Base-by-base conservation (phyloP, 805 yeast species). In the Tetrapisispora pingtungensis region DNA sequence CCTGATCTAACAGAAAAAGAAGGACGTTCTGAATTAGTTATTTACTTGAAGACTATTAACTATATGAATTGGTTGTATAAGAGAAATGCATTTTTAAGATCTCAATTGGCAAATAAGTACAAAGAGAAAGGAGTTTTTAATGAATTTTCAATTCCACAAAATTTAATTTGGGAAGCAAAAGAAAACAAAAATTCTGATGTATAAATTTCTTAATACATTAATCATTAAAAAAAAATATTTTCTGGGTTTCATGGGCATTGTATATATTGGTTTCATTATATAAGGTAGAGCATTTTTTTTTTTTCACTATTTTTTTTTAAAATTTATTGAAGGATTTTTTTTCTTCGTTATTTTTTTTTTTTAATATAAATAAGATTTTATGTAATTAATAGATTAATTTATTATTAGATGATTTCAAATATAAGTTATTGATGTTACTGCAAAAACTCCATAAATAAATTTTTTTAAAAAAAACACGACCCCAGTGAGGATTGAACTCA, bases 1-100 rank as follows among this genome's bases (percentile, higher is more conserved):
- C 97, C 97, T 0, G 78, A 75, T 8, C 66, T 89, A 36, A 69
- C 74, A 1, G 70, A 72, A n/a, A 67, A 70, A 20, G 96, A 90
- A 53, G 78, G 82, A 44, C 68, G 96, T 36, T 82, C 95, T 0
- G 97, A 89, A 56, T 72, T 85, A 30, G 71, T 78, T 15, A 84
- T 89, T 10, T 71, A 88, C 46, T 72, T 78, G 14, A 82, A 85
- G 57, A 71, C 78, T 19, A 73, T 77, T 22, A 75, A 75, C 37
- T 79, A 77, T 53, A 70, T 82, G 27, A 70, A 67, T 41, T 58
- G 69, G 49, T 61, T 82, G 32, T 70, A 75, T 49, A 59, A 58
- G 5, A 80, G 79, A 48, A 77, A 81, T 56, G 57, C 56, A 15
- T 54, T 59, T 40, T 68, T 81, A 45, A 56, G 78, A 15, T 51